Conservation (phyloP, 345 rosid genomes). For the Psidium guajava region DNA sequence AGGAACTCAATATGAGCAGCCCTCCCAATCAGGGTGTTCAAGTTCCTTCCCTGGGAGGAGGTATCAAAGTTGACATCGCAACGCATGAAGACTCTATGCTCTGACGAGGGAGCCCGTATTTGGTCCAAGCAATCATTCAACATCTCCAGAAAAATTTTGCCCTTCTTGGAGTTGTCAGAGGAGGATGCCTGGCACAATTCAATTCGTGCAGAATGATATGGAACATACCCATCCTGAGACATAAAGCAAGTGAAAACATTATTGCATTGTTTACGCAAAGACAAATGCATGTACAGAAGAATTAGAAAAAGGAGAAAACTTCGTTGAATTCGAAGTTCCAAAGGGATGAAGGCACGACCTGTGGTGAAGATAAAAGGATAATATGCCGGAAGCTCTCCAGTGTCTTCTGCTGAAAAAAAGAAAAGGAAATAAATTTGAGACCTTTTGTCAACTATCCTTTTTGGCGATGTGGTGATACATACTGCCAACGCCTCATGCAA, state of each 20-base stretch:
- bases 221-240: conserved; percentile 92
- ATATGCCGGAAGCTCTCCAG: conserved; percentile 64
- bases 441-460: background rate
- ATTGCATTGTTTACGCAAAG: background rate
- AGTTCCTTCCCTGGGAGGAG: conserved; percentile 63
- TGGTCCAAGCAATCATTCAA: conserved; percentile 90
- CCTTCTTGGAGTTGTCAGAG: conserved; percentile 67
- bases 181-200: conserved; percentile 81
- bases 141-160: conserved; percentile 78
- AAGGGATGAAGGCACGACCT: conserved; percentile 33
- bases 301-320: background rate
- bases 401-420: conserved; percentile 68
- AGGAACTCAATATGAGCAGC: conserved; percentile 96
- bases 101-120: conserved; percentile 59
- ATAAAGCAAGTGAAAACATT: background rate
- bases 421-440: background rate
- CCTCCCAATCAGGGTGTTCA: conserved; percentile 77
- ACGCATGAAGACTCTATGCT: conserved; percentile 69
- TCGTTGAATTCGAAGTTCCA: background rate
- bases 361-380: conserved; percentile 82
- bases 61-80: conserved; percentile 85
- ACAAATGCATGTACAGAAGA: background rate
- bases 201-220: conserved; percentile 91
- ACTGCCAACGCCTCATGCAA: background rate
- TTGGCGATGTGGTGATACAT: background rate